Evolutionary conservation across 2,329 filamentous ascomycete species (phyloP).

Genomic region (Leptosphaerulina australis): DNA sequence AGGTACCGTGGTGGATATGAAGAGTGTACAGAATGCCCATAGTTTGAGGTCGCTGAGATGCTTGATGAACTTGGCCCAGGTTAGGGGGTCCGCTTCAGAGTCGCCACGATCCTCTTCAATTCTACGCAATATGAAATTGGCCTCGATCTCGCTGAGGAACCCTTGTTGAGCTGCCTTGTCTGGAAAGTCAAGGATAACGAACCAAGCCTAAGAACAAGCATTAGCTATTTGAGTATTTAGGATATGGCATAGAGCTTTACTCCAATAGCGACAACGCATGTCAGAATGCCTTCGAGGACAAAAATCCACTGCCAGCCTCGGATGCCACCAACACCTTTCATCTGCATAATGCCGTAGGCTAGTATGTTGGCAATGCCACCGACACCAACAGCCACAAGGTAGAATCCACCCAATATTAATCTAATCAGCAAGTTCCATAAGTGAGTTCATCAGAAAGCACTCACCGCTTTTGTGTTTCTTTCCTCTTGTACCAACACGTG

Average conservation of each 20-base stretch:
- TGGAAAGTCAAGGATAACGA: conserved; percentile 38
- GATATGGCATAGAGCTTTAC: too few species aligned
- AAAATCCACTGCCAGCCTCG: conserved; percentile 42
- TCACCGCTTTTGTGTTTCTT: conserved; percentile 33
- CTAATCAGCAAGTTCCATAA: background rate
- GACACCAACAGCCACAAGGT: conserved; percentile 34
- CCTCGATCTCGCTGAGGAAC: conserved; percentile 29
- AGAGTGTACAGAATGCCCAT: conserved; percentile 32
- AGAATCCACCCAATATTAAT: conserved; percentile 28
- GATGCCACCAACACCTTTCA: conserved; percentile 31
- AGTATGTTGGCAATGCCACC: conserved; percentile 38
- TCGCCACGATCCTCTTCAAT: conserved; percentile 37
- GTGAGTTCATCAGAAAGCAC: background rate
- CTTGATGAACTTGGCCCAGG: conserved; percentile 25
- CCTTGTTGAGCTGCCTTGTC: conserved; percentile 33
- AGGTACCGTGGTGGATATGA: conserved; percentile 33
- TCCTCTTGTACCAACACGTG: conserved; percentile 37
- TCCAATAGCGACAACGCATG: conserved; percentile 33
- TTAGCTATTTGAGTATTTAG: too few species aligned
- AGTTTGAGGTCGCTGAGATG: conserved; percentile 31
- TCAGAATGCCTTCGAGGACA: conserved; percentile 37
- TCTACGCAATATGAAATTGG: conserved; percentile 25
- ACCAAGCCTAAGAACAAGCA: too few species aligned
- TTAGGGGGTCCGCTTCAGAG: conserved; percentile 29
- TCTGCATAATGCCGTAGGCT: conserved; percentile 38